These are phyloP conservation scores for Kodamaea kakaduensis DNA, from an alignment of 805 yeast species.

Conservation along the genomic window DNA sequence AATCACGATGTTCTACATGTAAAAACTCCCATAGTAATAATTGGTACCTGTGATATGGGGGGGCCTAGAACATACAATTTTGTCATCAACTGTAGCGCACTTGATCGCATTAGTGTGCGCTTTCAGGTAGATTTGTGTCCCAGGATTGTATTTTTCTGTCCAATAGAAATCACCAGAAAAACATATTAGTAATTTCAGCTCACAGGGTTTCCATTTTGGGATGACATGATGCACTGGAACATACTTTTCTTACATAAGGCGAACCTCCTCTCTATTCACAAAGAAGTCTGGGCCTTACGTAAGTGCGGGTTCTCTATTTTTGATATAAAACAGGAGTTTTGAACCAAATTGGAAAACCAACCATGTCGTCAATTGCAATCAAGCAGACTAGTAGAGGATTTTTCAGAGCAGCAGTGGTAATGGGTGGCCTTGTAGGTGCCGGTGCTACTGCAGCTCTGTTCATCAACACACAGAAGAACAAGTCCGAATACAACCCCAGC, in stretches of 20 bases:
- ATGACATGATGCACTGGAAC: background rate
- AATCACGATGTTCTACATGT: too few species aligned
- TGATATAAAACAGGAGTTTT: too few species aligned
- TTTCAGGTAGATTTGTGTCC: too few species aligned
- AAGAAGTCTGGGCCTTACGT: background rate
- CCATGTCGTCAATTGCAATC: constrained; percentile 12
- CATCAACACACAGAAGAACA: constrained; percentile 15
- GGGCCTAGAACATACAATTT: too few species aligned
- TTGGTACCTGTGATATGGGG: too few species aligned
- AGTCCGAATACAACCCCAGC: constrained; percentile 10
- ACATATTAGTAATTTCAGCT: constrained; percentile 3
- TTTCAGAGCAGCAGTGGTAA: constrained; percentile 7
- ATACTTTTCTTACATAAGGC: background rate
- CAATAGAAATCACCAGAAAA: constrained; percentile 1
- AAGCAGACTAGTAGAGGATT: constrained; percentile 7
- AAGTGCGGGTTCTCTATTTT: too few species aligned
- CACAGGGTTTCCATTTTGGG: constrained; percentile 1
- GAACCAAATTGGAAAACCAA: too few species aligned
- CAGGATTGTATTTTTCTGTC: too few species aligned
- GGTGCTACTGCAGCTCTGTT: constrained; percentile 19
- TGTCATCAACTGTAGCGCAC: too few species aligned
- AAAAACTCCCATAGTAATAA: too few species aligned
- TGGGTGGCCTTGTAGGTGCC: constrained; percentile 24
- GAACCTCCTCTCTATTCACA: background rate
- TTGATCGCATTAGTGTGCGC: too few species aligned